Base-by-base conservation (phyloP, 1,139 yeast genomes). In the Magnusiomyces clavatus region DNA sequence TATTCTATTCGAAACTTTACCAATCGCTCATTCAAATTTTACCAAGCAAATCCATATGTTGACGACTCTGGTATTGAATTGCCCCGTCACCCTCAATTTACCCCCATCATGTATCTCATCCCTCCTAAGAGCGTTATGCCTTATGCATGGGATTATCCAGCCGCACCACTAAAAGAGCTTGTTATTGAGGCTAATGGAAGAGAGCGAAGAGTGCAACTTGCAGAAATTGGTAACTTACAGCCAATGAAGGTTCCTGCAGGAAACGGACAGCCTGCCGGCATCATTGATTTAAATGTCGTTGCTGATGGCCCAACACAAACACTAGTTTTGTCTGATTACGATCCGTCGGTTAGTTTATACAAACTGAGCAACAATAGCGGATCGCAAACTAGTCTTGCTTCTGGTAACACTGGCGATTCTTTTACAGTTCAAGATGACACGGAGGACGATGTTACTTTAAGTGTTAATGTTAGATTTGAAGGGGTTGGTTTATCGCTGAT, bases 231-330 rank as follows among this genome's bases (percentile, higher is more conserved):
- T 29, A 84, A 83, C 56, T 73, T 89, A 57, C 82, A 82, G 54
- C 97, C 97, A 1, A 87, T 92, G 80, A 79, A 88, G 60, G 56
- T 68, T 44, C 65, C 66, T 11, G 46, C 48, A 13, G 71, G 77
- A 1, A 67, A 69, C 5, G 68, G 68, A 6, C 73, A 71, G 12
- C 66, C 68, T 1, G 64, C 53, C 11, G 69, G 73, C 1, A 78
- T 82, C 51, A 90, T 88, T 36, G 97, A 90, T 62, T 72, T 92
- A 62, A 88, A 89, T 65, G 97, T 92, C 42, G 83, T 89, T 47
- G 98, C 97, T 0, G 97, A 92, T 71, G 98, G 97, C 0, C 96
- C 97, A 0, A 82, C 92, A 0, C 97, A 89, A 65, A 83, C 96
- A 0, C 75, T 92, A 59, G 83, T 89, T 2, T 82, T 92, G 6